Percentiles rank a stretch among this genome's conserved stretches.
These are phyloP conservation scores for Mucor racemosus DNA, from an alignment of 371 early-diverging fungal species.

Conservation along the genomic window DNA sequence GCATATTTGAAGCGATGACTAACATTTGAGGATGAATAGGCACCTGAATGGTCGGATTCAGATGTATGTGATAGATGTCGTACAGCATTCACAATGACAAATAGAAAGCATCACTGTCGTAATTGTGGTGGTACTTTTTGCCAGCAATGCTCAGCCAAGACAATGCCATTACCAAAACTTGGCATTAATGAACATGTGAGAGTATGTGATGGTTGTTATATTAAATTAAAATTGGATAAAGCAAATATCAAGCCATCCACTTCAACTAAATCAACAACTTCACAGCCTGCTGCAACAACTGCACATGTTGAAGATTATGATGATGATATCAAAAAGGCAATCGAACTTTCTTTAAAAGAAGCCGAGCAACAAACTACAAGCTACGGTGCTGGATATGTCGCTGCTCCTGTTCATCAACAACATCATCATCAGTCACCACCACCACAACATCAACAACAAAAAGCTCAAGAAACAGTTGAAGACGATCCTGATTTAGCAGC, in stretches of 20 bases:
- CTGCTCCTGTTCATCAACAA: constrained; percentile 23
- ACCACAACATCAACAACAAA: constrained; percentile 9
- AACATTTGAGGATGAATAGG: constrained; percentile 47
- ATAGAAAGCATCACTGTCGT: constrained; percentile 97
- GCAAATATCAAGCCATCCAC: constrained; percentile 15
- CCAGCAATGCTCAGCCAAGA: constrained; percentile 89
- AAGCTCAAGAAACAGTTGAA: constrained; percentile 55
- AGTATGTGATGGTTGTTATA: constrained; percentile 92
- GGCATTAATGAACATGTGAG: constrained; percentile 91
- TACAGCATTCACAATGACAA: constrained; percentile 89
- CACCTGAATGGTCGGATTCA: constrained; percentile 96
- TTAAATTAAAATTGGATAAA: constrained; percentile 63
- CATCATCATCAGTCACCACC: neutral
- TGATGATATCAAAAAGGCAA: constrained; percentile 88
- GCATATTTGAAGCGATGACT: neutral
- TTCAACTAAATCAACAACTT: constrained; percentile 4
- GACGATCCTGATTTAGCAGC: constrained; percentile 91
- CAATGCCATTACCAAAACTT: constrained; percentile 80
- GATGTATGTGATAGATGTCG: constrained; percentile 94
- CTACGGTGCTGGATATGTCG: constrained; percentile 40
- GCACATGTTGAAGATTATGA: constrained; percentile 47
- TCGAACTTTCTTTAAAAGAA: constrained; percentile 86
- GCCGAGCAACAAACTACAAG: constrained; percentile 57
- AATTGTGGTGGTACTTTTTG: constrained; percentile 95
- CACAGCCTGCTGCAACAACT: constrained; percentile 23